A percentile compares a stretch with the other conserved stretches of the same genome.
Evolutionary conservation across 2,329 filamentous ascomycete genomes (phyloP).

Genomic region (Colletotrichum scovillei): DNA sequence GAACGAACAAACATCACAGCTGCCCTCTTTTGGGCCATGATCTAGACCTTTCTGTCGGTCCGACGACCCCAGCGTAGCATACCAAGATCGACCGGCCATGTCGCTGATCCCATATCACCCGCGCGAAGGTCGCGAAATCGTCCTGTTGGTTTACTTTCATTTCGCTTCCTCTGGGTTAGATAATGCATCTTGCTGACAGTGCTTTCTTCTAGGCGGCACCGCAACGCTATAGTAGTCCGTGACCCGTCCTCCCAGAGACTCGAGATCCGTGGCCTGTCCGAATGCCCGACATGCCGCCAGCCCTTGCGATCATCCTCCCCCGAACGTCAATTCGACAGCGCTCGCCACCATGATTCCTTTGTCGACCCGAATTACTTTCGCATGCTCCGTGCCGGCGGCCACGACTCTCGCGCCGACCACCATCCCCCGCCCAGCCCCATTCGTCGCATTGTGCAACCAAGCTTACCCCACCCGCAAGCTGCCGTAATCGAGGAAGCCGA

Average conservation of each 20-base stretch:
- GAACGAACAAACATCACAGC: neutral
- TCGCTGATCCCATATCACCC: conserved; percentile 83
- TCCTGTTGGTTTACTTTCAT: conserved; percentile 71
- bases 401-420: conserved; percentile 55
- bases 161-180: neutral
- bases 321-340: conserved; percentile 61
- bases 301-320: conserved; percentile 66
- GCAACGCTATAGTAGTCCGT: conserved; percentile 91
- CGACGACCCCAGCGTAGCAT: conserved; percentile 16
- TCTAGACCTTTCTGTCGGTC: conserved; percentile 2
- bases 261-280: conserved; percentile 79
- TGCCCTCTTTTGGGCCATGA: conserved; percentile 4
- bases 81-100: conserved; percentile 46
- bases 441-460: conserved; percentile 62
- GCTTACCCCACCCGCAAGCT: conserved; percentile 43
- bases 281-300: conserved; percentile 93
- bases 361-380: conserved; percentile 95
- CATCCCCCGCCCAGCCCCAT: conserved; percentile 64
- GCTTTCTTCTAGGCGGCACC: conserved; percentile 76
- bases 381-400: conserved; percentile 76
- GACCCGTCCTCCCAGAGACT: conserved; percentile 88
- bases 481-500: conserved; percentile 43
- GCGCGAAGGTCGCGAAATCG: conserved; percentile 80
- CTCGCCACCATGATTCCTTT: conserved; percentile 70
- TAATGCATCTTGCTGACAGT: neutral